Percentiles rank a stretch among this genome's conserved stretches.
These are phyloP conservation scores for Naganishia kalamii DNA, from an alignment of 768 basidiomycete species.

Conservation along the genomic window DNA sequence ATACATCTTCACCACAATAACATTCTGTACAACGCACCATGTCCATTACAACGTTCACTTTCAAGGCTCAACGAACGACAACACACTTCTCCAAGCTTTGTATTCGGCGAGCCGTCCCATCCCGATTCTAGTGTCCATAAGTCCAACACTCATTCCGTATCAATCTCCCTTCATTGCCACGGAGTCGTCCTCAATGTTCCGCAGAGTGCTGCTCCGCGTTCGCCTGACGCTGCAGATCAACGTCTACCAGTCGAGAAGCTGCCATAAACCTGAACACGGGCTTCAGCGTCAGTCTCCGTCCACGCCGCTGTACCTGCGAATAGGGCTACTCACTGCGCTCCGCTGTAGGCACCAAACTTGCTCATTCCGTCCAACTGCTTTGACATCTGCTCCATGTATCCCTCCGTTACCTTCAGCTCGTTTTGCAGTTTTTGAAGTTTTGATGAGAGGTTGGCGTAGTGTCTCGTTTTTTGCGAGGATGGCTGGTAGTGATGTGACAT, in stretches of 20 bases:
- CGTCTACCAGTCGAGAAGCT: slow-evolving; percentile 41
- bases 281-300: too few species aligned
- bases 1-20: too few species aligned
- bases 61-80: too few species aligned
- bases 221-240: slow-evolving; percentile 29
- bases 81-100: too few species aligned
- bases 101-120: neutral
- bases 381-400: slow-evolving; percentile 68
- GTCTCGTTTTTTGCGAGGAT: slow-evolving; percentile 58
- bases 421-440: slow-evolving; percentile 63
- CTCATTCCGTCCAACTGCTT: slow-evolving; percentile 71
- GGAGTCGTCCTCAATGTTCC: neutral
- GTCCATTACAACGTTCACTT: too few species aligned
- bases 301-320: too few species aligned
- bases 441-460: slow-evolving; percentile 69
- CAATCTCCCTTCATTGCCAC: too few species aligned
- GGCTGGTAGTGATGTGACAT: slow-evolving; percentile 16
- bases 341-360: slow-evolving; percentile 69
- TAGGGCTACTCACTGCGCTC: slow-evolving; percentile 61
- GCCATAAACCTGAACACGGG: slow-evolving; percentile 44
- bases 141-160: too few species aligned
- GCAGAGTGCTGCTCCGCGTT: neutral
- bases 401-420: slow-evolving; percentile 65
- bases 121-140: neutral
- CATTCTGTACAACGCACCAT: too few species aligned